These are phyloP conservation scores for Simplicillium sp. DNA, from an alignment of 2,329 filamentous ascomycete species.

Conservation along the genomic window DNA sequence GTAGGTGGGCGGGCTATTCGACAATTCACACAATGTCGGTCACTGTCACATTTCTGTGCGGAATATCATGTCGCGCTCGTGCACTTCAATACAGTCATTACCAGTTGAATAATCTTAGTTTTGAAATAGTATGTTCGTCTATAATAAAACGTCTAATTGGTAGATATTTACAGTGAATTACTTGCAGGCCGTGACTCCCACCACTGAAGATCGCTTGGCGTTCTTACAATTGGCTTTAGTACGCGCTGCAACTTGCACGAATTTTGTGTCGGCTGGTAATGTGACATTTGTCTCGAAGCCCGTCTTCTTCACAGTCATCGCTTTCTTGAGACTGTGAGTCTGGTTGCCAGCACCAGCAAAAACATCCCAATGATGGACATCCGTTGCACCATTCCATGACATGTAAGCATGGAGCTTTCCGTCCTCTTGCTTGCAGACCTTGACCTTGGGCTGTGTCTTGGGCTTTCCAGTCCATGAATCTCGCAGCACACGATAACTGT, in stretches of 20 bases:
- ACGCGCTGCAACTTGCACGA: neutral
- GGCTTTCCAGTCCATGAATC: neutral
- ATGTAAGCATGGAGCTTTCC: neutral
- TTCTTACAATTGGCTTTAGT: no score
- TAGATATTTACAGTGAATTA: no score
- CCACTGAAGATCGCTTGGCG: no score
- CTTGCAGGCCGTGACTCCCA: no score
- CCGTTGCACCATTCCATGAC: neutral
- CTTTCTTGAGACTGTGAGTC: neutral
- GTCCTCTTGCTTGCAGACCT: neutral
- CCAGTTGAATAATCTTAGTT: no score
- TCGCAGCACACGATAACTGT: neutral
- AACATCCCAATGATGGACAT: neutral
- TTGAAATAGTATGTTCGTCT: no score
- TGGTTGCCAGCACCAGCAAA: neutral
- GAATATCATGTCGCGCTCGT: no score
- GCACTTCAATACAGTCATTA: no score
- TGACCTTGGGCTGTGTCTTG: neutral
- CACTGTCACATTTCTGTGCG: no score
- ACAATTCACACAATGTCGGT: no score
- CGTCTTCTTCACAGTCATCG: neutral
- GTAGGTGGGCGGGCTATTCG: no score
- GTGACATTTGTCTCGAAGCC: neutral
- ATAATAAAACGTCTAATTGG: no score
- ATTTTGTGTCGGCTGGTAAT: neutral